Evolutionary conservation across 1,284 basidiomycete species (phyloP).

Genomic region (Neolentinus lepideus): DNA sequence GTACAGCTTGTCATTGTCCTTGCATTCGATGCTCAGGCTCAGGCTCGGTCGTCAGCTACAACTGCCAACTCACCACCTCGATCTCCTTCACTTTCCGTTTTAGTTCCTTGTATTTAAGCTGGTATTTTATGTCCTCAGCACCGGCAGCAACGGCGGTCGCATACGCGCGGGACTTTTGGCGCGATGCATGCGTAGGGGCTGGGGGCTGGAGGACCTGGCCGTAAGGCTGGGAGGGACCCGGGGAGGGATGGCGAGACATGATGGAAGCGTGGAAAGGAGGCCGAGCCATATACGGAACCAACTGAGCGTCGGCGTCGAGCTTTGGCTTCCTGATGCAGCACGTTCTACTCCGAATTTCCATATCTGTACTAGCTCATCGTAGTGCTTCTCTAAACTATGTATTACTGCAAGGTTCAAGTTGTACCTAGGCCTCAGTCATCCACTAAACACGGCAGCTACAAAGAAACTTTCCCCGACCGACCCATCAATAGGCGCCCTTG

Average conservation of each 20-base stretch:
- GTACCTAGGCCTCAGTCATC: too few species aligned
- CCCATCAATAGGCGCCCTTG: too few species aligned
- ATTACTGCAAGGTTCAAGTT: too few species aligned
- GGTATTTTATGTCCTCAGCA: constrained; percentile 84
- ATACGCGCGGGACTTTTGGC: constrained; percentile 46
- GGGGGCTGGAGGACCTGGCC: constrained; percentile 7
- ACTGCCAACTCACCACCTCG: constrained; percentile 54
- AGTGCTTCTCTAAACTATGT: not conserved
- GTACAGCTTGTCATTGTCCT: constrained; percentile 87
- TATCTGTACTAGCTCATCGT: not conserved
- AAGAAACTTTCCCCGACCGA: too few species aligned
- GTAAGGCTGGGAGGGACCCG: constrained; percentile 18
- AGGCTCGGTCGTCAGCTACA: constrained; percentile 12
- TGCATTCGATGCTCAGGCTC: constrained; percentile 3
- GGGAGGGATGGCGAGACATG: constrained; percentile 30
- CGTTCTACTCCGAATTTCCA: not conserved
- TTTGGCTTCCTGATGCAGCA: constrained; percentile 6
- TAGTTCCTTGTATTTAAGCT: constrained; percentile 84
- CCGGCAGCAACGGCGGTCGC: constrained; percentile 65
- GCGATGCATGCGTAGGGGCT: constrained; percentile 22
- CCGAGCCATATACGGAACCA: constrained; percentile 2
- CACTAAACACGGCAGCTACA: too few species aligned
- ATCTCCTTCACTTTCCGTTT: constrained; percentile 88
- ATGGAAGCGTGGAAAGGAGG: constrained; percentile 13
- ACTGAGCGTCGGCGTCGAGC: constrained; percentile 12